These are phyloP conservation scores for Umbelopsis sp. DNA, from an alignment of 371 early-diverging fungal species.

Conservation along the genomic window DNA sequence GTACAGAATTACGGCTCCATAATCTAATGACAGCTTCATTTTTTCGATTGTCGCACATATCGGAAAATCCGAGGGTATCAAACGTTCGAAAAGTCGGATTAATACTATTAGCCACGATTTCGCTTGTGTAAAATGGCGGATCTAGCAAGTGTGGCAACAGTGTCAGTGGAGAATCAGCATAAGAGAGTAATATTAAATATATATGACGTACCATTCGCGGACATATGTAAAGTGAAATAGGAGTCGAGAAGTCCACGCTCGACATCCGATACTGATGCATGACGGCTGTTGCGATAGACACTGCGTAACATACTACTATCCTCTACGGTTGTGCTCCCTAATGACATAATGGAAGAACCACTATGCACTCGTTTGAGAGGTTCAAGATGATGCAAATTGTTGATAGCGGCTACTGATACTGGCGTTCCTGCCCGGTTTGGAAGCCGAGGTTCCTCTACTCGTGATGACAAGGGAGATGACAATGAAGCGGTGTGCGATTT, in stretches of 20 bases:
- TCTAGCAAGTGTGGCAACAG: background rate
- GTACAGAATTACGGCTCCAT: constrained; percentile 51
- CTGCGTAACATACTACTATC: constrained; percentile 46
- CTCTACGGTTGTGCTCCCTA: constrained; percentile 34
- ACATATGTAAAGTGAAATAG: constrained; percentile 34
- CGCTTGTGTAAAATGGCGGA: constrained; percentile 41
- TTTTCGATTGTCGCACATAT: constrained; percentile 42
- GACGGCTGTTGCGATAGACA: constrained; percentile 34
- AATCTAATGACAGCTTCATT: constrained; percentile 40
- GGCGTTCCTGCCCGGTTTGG: background rate
- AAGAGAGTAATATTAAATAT: background rate
- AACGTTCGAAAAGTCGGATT: constrained; percentile 45
- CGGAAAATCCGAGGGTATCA: constrained; percentile 28
- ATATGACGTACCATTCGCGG: background rate
- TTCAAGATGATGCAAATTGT: background rate
- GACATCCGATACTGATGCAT: constrained; percentile 17
- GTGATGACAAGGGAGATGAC: constrained; percentile 13
- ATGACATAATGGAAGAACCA: constrained; percentile 29
- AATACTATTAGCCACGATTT: constrained; percentile 45
- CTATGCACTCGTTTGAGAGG: constrained; percentile 37
- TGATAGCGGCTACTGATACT: background rate
- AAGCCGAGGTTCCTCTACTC: constrained; percentile 9
- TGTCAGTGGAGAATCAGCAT: background rate
- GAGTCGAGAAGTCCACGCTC: constrained; percentile 36
- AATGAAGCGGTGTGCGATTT: background rate